Evolutionary conservation across 225 moss, liverwort and hornwort species (phyloP).

Genomic region (Anthoceros angustus): DNA sequence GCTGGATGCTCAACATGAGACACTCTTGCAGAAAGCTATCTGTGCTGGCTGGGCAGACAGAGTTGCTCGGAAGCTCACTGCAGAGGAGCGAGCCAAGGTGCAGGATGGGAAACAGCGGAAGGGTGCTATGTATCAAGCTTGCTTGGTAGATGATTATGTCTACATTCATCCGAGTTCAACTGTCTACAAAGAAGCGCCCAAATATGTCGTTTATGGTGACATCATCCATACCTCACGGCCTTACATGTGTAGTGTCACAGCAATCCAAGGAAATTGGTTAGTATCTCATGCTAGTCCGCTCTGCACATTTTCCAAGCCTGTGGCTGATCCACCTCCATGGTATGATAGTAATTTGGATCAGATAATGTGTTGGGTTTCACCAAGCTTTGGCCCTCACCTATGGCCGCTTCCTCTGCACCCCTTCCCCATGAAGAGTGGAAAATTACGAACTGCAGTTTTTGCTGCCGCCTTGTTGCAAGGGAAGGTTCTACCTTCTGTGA

Average conservation of each 20-base stretch:
- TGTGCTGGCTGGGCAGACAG: conserved; percentile 99
- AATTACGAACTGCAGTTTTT: conserved; percentile 56
- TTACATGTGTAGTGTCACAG: conserved; percentile 83
- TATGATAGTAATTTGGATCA: conserved; percentile 45
- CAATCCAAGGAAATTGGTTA: conserved; percentile 50
- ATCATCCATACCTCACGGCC: conserved; percentile 66
- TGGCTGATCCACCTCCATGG: conserved; percentile 82
- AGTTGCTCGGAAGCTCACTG: conserved; percentile 59
- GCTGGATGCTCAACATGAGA: conserved; percentile 53
- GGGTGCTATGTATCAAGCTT: conserved; percentile 61
- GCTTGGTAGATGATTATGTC: conserved; percentile 60
- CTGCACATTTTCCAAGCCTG: conserved; percentile 71
- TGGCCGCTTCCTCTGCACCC: conserved; percentile 72
- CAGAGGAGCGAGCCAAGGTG: conserved; percentile 60
- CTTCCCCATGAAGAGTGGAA: conserved; percentile 41
- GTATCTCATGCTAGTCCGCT: conserved; percentile 56
- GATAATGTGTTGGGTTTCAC: conserved; percentile 80
- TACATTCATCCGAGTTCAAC: conserved; percentile 77
- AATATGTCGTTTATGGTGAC: conserved; percentile 82
- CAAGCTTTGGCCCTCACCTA: conserved; percentile 61
- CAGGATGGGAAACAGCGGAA: conserved; percentile 42
- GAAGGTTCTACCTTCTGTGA: conserved; percentile 53
- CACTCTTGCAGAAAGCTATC: conserved; percentile 64
- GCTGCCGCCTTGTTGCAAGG: conserved; percentile 62
- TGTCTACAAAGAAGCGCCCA: conserved; percentile 56